Base-by-base conservation (phyloP, 2,329 filamentous ascomycete genomes). In the Penicillium fuscoglaucum region DNA sequence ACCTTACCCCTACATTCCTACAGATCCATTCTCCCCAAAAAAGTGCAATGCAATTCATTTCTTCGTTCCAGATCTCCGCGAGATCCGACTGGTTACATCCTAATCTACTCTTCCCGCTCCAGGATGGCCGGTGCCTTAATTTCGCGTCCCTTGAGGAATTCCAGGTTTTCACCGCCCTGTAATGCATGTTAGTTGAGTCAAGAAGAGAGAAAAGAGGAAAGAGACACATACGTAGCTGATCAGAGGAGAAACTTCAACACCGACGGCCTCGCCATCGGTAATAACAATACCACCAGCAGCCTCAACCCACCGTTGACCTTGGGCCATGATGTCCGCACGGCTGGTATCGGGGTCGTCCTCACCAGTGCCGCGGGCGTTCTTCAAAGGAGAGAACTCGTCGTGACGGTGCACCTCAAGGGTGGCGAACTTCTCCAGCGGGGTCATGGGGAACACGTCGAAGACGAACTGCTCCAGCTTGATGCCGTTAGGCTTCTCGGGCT, bases 391-490 rank as follows among this genome's bases (percentile, higher is more conserved):
- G 81, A 99, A 99, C 79, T 99, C 95, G 68, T 99, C 95, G 80
- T 97, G 93, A 61, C 95, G 91, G 76, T 88, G 91, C 52, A 99
- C 95, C 79, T 99, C 95, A 80, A 98, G 89, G 77, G 88, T 96
- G 26, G 93, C 95, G 72, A 99, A 99, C 79, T 96, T 92, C 66
- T 88, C 84, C 63, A 99, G 86, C 19, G 88, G 80, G 52, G 96
- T 82, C 82, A 93, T 84, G 61, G 93, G 93, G 83, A 99, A 99
- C 72, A 96, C 95, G 74, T 99, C 95, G 73, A 99, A 99, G 61
- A 99, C 93, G 70, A 98, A 99, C 78, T 98, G 95, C 83, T 99
- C 95, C 40, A 99, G 86, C 83, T 99, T 99, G 84, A 99, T 93
- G 66, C 95, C 95, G 73, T 99, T 99, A 64, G 95, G 91, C 80